These are phyloP conservation scores for Aspergillus novoparasiticus DNA, from an alignment of 2,329 filamentous ascomycete species.

Conservation along the genomic window DNA sequence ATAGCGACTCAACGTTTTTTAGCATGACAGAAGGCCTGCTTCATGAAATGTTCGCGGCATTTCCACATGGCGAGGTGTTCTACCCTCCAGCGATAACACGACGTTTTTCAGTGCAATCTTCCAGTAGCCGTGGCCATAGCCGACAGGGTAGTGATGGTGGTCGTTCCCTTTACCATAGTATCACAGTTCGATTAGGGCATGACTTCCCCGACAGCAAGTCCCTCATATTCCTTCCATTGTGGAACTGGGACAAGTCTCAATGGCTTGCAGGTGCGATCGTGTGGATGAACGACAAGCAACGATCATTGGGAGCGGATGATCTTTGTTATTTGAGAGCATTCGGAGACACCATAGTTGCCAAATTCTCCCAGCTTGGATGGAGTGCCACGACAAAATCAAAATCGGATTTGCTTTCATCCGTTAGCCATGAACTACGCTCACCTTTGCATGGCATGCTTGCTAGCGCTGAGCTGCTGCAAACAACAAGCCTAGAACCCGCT, in stretches of 20 bases:
- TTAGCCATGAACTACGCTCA: constrained; percentile 55
- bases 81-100: constrained; percentile 6
- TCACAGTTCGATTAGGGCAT: constrained; percentile 16
- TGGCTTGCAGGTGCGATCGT: constrained; percentile 36
- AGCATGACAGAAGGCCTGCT: constrained; percentile 18
- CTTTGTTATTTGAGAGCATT: constrained; percentile 40
- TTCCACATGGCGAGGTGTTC: constrained; percentile 20
- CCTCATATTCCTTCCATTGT: constrained; percentile 35
- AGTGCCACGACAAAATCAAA: constrained; percentile 49
- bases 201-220: constrained; percentile 29
- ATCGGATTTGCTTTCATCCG: constrained; percentile 54
- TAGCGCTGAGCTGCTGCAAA: constrained; percentile 53
- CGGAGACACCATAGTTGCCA: constrained; percentile 37
- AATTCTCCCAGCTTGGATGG: constrained; percentile 38
- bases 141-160: constrained; percentile 5
- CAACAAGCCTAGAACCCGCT: constrained; percentile 44
- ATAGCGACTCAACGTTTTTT: not conserved
- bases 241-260: constrained; percentile 36
- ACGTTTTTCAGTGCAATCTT: constrained; percentile 1
- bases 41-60: constrained; percentile 20
- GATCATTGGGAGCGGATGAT: constrained; percentile 27
- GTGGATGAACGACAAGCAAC: constrained; percentile 30
- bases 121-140: not conserved
- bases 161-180: not conserved
- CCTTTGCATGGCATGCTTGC: constrained; percentile 53